Base-by-base conservation (phyloP, 495 filamentous ascomycete genomes). In the Podospora bellae-mahoneyi region DNA sequence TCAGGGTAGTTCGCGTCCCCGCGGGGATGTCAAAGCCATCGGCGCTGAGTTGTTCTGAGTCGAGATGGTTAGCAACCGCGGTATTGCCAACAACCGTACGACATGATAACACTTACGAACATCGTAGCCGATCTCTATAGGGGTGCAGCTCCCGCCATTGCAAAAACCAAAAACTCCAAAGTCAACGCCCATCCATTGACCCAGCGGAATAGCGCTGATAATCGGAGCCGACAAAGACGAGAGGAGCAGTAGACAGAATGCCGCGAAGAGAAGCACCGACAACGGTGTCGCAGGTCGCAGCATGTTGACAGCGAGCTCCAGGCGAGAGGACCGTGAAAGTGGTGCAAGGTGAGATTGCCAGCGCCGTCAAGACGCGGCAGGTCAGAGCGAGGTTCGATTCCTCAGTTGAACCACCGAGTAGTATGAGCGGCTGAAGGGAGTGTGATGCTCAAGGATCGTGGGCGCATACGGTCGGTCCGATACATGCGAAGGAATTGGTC, bases 111-210 rank as follows among this genome's bases (percentile, higher is more conserved):
- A 88, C 90, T 77, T 81, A 97, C 94, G 85, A 72, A 88, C 90
- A 71, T 88, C 87, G 79, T 99, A 99, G 73, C 96, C 95, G 68
- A 98, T 84, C 74, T 88, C 84, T 67, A 93, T 87, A n/a, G 80
- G 80, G 69, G 85, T 92, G 75, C 95, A 98, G 32, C 59, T 61
- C 30, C 75, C 75, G 6, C 75, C 78, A 64, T 88, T 82, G 79
- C 95, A 99, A 73, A 88, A 97, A 13, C 95, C 95, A 81, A 97
- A 95, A 15, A 98, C 95, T 6, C 95, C 95, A 79, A 97, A 96
- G 64, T 90, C 88, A 70, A 92, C 85, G 67, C 89, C 88, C 20
- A 88, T 75, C 74, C 87, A 95, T 15, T 86, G 89, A 19, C 90
- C 93, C 9, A 99, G 83, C 1, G 92, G 92, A 39, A 99, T 94